These are phyloP conservation scores for Nakaseomyces nivariensis DNA, from an alignment of 1,139 yeast species.

Conservation along the genomic window DNA sequence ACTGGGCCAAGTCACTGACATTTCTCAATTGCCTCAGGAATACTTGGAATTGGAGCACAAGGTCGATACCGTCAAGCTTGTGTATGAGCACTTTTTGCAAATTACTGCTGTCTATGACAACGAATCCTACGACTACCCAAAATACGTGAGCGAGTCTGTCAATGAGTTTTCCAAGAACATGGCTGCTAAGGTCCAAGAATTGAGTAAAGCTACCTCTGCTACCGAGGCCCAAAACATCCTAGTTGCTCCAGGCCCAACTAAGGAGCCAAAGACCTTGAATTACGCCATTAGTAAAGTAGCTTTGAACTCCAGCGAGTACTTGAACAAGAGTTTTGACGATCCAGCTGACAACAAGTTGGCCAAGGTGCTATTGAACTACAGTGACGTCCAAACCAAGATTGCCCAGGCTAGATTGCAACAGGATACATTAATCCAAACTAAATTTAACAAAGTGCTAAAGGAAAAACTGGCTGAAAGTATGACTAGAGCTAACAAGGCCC, in stretches of 20 bases:
- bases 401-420: conserved; percentile 82
- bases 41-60: conserved; percentile 64
- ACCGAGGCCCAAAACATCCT: conserved; percentile 77
- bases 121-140: conserved; percentile 84
- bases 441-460: conserved; percentile 60
- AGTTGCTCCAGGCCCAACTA: conserved; percentile 44
- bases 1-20: conserved; percentile 70
- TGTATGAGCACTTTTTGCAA: conserved; percentile 63
- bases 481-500: conserved; percentile 58
- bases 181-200: conserved; percentile 53
- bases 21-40: conserved; percentile 76
- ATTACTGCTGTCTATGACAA: conserved; percentile 64
- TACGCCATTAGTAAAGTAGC: conserved; percentile 80
- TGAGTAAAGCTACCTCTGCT: conserved; percentile 68
- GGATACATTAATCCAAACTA: conserved; percentile 60
- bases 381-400: conserved; percentile 52
- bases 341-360: conserved; percentile 34
- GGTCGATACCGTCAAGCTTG: conserved; percentile 63
- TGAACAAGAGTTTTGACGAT: conserved; percentile 31
- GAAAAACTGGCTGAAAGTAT: conserved; percentile 57
- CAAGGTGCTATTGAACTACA: conserved; percentile 40
- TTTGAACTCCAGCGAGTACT: conserved; percentile 34
- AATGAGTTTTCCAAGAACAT: conserved; percentile 64
- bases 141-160: conserved; percentile 63
- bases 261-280: conserved; percentile 75